Percentiles rank a stretch among this genome's conserved stretches.
These are phyloP conservation scores for Sporothrix pseudoabietina DNA, from an alignment of 2,329 filamentous ascomycete genomes.

Conservation along the genomic window DNA sequence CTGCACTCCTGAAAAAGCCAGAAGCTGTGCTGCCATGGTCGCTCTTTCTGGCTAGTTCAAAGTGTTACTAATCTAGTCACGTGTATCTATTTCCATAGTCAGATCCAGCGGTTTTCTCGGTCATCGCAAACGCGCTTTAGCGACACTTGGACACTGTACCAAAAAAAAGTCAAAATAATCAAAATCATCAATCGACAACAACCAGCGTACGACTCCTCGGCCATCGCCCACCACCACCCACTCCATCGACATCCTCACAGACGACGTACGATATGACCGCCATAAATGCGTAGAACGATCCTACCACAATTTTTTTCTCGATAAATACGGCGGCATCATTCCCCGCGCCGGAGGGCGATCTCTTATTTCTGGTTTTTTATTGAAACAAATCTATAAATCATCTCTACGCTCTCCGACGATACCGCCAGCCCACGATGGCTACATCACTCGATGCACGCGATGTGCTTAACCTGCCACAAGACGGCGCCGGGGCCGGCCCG, in stretches of 20 bases:
- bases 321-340: not conserved
- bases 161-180: not conserved
- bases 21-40: not conserved
- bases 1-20: slow-evolving; percentile 18
- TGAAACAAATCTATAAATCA: not conserved
- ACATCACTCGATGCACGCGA: slow-evolving; percentile 81
- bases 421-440: slow-evolving; percentile 50
- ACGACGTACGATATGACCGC: not conserved
- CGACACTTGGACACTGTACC: not conserved
- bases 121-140: slow-evolving; percentile 23
- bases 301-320: not conserved
- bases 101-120: not conserved
- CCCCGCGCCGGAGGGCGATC: not conserved
- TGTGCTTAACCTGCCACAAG: slow-evolving; percentile 77
- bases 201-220: not conserved
- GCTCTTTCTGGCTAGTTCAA: not conserved
- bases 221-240: not conserved
- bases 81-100: not conserved
- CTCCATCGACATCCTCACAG: not conserved
- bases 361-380: not conserved
- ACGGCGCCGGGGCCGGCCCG: slow-evolving; percentile 47
- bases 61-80: slow-evolving; percentile 9
- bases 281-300: not conserved
- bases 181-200: not conserved
- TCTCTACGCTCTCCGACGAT: not conserved